A percentile compares a stretch with the other conserved stretches of the same genome.
Conservation (phyloP, 345 rosid species). For the Eucalyptus lansdowneana region DNA sequence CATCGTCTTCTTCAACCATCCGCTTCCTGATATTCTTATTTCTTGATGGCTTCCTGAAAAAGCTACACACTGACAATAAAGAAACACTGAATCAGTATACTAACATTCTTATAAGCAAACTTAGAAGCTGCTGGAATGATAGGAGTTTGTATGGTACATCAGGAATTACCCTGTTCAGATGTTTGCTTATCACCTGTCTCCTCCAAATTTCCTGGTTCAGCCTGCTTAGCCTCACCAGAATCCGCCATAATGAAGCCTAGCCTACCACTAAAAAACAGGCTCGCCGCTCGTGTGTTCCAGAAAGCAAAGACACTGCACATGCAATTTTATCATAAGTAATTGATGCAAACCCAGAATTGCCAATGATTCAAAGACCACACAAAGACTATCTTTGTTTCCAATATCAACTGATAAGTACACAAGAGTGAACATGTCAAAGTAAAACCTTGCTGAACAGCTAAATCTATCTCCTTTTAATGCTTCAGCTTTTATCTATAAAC, state of each 20-base stretch:
- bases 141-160: background rate
- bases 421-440: background rate
- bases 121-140: background rate
- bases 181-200: conserved; percentile 1
- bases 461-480: background rate
- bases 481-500: background rate
- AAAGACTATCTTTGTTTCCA: background rate
- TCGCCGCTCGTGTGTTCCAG: background rate
- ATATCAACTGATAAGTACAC: background rate
- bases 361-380: background rate
- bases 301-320: background rate
- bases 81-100: conserved; percentile 1
- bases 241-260: conserved; percentile 18
- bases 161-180: conserved; percentile 24
- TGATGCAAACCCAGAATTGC: background rate
- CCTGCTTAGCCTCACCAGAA: conserved; percentile 12
- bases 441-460: background rate
- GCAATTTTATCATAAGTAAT: background rate
- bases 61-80: conserved; percentile 50
- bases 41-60: conserved; percentile 63
- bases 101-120: background rate
- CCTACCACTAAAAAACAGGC: background rate
- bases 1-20: conserved; percentile 21
- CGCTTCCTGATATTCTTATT: conserved; percentile 71
- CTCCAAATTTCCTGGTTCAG: background rate